Conservation (phyloP, 2,329 filamentous ascomycete genomes). For the Phoma herbarum region DNA sequence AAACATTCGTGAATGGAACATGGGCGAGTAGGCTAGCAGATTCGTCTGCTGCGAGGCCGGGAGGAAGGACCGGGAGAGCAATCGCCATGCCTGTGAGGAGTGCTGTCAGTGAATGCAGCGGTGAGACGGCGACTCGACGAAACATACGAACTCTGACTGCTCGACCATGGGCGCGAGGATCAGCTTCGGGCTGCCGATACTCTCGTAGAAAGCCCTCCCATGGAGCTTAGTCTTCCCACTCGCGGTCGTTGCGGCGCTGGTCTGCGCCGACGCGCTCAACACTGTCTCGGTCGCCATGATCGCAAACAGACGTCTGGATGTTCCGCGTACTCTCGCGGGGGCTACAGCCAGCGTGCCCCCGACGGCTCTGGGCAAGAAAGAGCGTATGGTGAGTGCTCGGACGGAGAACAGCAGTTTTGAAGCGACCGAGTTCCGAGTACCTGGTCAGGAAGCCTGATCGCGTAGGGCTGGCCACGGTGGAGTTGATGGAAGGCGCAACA, state of each 20-base stretch:
- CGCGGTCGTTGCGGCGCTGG: slow-evolving; percentile 20
- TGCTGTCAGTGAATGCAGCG: slow-evolving; percentile 17
- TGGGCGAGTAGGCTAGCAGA: slow-evolving; percentile 90
- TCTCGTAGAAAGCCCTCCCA: slow-evolving; percentile 92
- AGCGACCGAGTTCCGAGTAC: not conserved
- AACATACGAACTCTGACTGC: slow-evolving; percentile 91
- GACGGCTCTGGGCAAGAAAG: slow-evolving; percentile 23
- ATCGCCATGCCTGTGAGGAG: slow-evolving; percentile 81
- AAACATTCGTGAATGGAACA: slow-evolving; percentile 94
- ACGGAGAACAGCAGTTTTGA: not conserved
- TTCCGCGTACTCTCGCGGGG: slow-evolving; percentile 20
- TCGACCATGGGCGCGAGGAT: slow-evolving; percentile 98
- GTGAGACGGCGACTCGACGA: slow-evolving; percentile 10
- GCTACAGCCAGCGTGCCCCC: slow-evolving; percentile 35
- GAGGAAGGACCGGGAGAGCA: slow-evolving; percentile 94
- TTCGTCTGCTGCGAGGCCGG: slow-evolving; percentile 63
- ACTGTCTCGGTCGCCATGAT: slow-evolving; percentile 30
- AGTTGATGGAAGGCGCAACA: slow-evolving; percentile 6
- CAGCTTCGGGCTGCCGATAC: slow-evolving; percentile 88
- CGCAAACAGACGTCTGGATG: slow-evolving; percentile 22
- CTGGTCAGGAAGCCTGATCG: not conserved
- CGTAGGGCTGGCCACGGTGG: not conserved
- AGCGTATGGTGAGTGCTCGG: slow-evolving; percentile 30
- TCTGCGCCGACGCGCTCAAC: slow-evolving; percentile 19
- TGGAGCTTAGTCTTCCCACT: slow-evolving; percentile 67